Evolutionary conservation across 192 early-diverging fungal genomes (phyloP), one percentile per base, ranked within the genome.

Genomic region (Podila epigama): DNA sequence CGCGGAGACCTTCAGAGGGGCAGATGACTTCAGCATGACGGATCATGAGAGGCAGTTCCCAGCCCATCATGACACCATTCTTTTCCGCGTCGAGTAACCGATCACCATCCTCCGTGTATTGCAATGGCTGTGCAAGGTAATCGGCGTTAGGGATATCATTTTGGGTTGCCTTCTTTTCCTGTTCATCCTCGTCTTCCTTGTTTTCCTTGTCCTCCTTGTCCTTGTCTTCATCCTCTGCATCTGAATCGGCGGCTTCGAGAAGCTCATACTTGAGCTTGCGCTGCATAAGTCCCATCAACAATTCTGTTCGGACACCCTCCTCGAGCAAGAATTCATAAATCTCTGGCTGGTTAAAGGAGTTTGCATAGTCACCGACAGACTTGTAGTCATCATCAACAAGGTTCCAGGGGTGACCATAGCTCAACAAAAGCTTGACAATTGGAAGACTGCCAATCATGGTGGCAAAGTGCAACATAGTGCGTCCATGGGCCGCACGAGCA

Each of bases 21-120:
- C 86, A 85, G 75, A 97, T 92, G 6, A 92, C 88, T 66, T 91
- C 83, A 18, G 94, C 94, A 68, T 96, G 95, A 11, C 87, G 86
- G 29, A 88, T 84, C 97, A 99, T 99, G 57, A 99, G 70, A 25
- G 95, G 95, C 5, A 85, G 79, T 70, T 99, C 97, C 97, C 97
- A 99, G 50, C 91, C 93, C 97, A 99, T 99, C 96, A 97, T 97
- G 2, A 99, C 96, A 50, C 89, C 96, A 81, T 99, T 94, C 34
- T 88, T 87, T 54, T 96, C 91, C 6, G 83, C 88, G 68, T 98
- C 97, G 62, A 97, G 67, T 18, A 98, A 75, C 41, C 85, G 87
- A 50, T 89, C 91, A 25, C 92, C 94, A 35, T 91, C 89, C 39
- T 86, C 70, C 7, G 87, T 85, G 68, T 94, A 99, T 44, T 87